Evolutionary conservation across 768 basidiomycete species (phyloP), one percentile per base, ranked within the genome.

Genomic region (Filobasidium floriforme): DNA sequence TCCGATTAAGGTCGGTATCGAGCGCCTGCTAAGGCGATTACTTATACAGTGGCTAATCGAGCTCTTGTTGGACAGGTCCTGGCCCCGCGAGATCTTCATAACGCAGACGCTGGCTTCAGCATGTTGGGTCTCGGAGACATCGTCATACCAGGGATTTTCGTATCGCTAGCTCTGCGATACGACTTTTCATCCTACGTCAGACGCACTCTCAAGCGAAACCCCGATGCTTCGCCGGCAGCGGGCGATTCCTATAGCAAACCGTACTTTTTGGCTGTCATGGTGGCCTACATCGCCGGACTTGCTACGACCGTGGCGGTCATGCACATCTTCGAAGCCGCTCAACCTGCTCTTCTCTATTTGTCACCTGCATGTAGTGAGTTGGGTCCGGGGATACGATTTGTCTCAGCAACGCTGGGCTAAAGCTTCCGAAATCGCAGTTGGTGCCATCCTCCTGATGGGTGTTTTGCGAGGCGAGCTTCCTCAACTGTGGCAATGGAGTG

Each of bases 321-420:
- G 92, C 89, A 94, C 73, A 73, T 79, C 46, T 87, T 85, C 71
- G 81, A 82, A 40, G 82, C 82, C 7, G 91, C 89, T 2, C 94
- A 99, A 72, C 94, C 94, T 0, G 94, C 94, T 1, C 79, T 99
- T 63, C 81, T 99, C 54, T 99, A 97, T 79, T 83, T 99, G 68
- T 89, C 88, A 49, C 77, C 77, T 0, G 75, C 77, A 9, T 78
- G 75, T 61, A 71, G 78, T 78, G 54, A 72, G 77, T 76, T 19
- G n/a, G 5, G 52, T 24, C 9, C 32, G 32, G 32, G 9, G 32
- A 26, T 24, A 44, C 44, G 52, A 43, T 63, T 40, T 37, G 32
- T 37, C 3, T 4, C 32, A 4, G 32, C 4, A 37, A 37, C 32
- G 32, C 32, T 9, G 32, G 32, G 14, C 46, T 62, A 19, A 44